Evolutionary conservation across 768 basidiomycete species (phyloP).

Genomic region (Mycena venus): DNA sequence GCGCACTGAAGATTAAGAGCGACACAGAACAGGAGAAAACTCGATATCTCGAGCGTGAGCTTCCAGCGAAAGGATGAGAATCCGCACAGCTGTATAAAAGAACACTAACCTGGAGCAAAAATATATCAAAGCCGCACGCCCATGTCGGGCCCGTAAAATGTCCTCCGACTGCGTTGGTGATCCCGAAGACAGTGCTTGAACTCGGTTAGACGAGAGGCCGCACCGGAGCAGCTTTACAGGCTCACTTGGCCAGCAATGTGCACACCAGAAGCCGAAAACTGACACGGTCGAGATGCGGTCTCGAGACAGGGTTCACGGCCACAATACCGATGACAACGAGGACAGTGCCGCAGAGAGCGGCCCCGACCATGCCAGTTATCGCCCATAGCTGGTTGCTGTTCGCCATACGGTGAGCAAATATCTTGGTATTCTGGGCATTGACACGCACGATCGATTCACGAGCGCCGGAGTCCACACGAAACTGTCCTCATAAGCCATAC

Average conservation of each 20-base stretch:
- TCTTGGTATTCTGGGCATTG: background rate
- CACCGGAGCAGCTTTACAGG: background rate
- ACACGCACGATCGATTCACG: background rate
- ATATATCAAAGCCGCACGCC: conserved; percentile 36
- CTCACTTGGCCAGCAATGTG: conserved; percentile 37
- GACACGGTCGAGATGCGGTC: conserved; percentile 36
- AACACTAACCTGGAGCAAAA: conserved; percentile 30
- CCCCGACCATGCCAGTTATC: conserved; percentile 21
- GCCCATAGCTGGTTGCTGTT: conserved; percentile 20
- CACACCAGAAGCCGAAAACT: conserved; percentile 37
- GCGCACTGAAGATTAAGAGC: conserved; percentile 41
- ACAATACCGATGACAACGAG: conserved; percentile 33
- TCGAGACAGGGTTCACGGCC: conserved; percentile 18
- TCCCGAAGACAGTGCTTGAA: conserved; percentile 36
- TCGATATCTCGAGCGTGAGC: conserved; percentile 37
- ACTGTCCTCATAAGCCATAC: background rate
- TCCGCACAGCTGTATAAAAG: background rate
- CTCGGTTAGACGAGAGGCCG: background rate
- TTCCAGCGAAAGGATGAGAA: background rate
- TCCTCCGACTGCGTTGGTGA: conserved; percentile 36
- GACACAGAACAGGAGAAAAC: conserved; percentile 38
- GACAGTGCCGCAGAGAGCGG: conserved; percentile 34
- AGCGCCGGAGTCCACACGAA: background rate
- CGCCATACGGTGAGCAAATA: background rate
- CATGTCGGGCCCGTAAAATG: conserved; percentile 26